Evolutionary conservation across 148 eudicot species (phyloP).

Genomic region (Heliosperma pusillum): DNA sequence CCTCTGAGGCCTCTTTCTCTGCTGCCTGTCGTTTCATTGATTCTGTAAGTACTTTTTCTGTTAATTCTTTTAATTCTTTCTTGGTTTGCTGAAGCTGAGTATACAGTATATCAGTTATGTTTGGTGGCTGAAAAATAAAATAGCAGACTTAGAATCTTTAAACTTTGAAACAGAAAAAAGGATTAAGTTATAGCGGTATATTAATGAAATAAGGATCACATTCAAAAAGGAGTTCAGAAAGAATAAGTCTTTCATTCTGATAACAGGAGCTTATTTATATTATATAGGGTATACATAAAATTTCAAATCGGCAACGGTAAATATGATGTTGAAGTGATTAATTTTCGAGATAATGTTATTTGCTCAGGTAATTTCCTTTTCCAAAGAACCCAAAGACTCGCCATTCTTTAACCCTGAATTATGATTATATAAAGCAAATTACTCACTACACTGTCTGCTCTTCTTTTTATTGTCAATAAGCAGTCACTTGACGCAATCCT

Average conservation of each 20-base stretch:
- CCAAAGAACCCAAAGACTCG: too few relatives aligned
- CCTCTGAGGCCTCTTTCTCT: slow-evolving; percentile 14
- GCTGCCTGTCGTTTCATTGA: neutral
- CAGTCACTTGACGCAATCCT: too few relatives aligned
- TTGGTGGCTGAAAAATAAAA: slow-evolving; percentile 4
- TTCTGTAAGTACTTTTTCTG: neutral
- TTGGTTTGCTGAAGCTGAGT: neutral
- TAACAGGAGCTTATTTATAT: neutral
- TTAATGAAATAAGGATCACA: neutral
- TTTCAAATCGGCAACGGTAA: neutral
- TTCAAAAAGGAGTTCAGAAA: neutral
- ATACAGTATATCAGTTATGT: neutral
- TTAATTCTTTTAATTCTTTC: neutral
- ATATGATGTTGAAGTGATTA: neutral
- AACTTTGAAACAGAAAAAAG: neutral
- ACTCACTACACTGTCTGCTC: too few relatives aligned
- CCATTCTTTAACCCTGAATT: too few relatives aligned
- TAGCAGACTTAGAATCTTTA: neutral
- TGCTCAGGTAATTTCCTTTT: too few relatives aligned
- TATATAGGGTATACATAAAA: neutral
- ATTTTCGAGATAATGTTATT: too few relatives aligned
- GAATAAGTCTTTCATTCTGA: neutral
- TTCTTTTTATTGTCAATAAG: too few relatives aligned
- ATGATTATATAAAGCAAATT: too few relatives aligned
- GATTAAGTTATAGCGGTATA: neutral